Percentiles rank a stretch among this genome's conserved stretches.
These are phyloP conservation scores for Dictyostelium purpureum DNA, from an alignment of 78 protist species.

Conservation along the genomic window DNA sequence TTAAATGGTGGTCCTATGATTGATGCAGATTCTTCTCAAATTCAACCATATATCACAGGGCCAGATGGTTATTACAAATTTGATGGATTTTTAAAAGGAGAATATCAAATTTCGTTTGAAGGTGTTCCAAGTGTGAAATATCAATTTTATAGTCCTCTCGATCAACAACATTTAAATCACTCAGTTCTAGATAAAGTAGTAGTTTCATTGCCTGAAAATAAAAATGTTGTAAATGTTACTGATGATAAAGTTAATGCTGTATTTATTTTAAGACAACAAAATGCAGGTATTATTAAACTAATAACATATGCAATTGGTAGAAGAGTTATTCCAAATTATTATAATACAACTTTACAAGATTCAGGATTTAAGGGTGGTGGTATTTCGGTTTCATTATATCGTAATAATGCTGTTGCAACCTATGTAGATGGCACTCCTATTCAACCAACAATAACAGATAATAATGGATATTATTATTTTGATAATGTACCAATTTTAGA, in stretches of 20 bases:
- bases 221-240: background rate
- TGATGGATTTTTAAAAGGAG: constrained; percentile 17
- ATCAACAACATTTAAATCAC: background rate
- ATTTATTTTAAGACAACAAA: constrained; percentile 9
- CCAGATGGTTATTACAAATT: constrained; percentile 14
- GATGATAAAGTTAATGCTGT: background rate
- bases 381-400: background rate
- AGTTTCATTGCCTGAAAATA: background rate
- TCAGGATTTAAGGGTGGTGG: background rate
- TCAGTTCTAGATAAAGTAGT: background rate
- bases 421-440: background rate
- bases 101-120: background rate
- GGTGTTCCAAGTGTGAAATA: constrained; percentile 4
- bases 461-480: constrained; percentile 9
- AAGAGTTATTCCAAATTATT: background rate
- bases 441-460: background rate
- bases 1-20: background rate
- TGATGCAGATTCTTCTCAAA: background rate
- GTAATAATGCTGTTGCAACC: background rate
- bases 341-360: background rate
- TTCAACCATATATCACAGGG: background rate
- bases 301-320: constrained; percentile 24
- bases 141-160: background rate
- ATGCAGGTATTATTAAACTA: background rate
- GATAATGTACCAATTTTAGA: constrained; percentile 17